Evolutionary conservation across 139 green algal genomes (phyloP).

Genomic region (Axilococcus clingmanii): DNA sequence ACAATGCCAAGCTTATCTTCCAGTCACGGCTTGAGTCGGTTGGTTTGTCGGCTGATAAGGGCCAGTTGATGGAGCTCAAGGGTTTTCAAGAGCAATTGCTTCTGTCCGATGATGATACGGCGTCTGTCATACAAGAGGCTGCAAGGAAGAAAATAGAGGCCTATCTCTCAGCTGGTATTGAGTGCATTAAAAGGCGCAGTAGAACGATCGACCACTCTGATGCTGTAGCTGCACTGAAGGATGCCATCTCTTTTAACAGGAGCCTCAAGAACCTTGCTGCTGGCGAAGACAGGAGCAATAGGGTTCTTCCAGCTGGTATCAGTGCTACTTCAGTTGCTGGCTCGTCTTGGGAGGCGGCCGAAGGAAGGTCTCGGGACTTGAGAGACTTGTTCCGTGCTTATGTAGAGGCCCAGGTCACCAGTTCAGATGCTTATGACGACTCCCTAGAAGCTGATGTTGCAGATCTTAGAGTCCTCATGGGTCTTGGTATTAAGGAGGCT

Average conservation of each 20-base stretch:
- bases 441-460: conserved; percentile 47
- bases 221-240: conserved; percentile 26
- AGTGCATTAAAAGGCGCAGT: conserved; percentile 47
- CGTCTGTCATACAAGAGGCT: conserved; percentile 48
- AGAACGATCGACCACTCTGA: conserved; percentile 21
- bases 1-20: conserved; percentile 75
- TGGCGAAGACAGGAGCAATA: conserved; percentile 7
- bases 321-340: conserved; percentile 28
- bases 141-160: conserved; percentile 51
- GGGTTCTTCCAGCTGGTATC: conserved; percentile 41
- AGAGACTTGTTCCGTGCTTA: conserved; percentile 46
- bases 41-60: conserved; percentile 20
- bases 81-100: conserved; percentile 53
- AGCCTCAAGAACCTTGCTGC: conserved; percentile 24
- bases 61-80: conserved; percentile 42
- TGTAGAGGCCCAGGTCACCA: conserved; percentile 49
- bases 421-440: conserved; percentile 30
- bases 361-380: conserved; percentile 28
- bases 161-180: conserved; percentile 51
- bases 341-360: conserved; percentile 14
- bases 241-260: conserved; percentile 41
- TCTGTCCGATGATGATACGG: conserved; percentile 75
- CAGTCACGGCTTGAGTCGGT: conserved; percentile 30
- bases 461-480: conserved; percentile 58
- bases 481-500: conserved; percentile 69